Evolutionary conservation across 305 asterid species (phyloP), one percentile per base, ranked within the genome.

Genomic region (Plantago rigida): DNA sequence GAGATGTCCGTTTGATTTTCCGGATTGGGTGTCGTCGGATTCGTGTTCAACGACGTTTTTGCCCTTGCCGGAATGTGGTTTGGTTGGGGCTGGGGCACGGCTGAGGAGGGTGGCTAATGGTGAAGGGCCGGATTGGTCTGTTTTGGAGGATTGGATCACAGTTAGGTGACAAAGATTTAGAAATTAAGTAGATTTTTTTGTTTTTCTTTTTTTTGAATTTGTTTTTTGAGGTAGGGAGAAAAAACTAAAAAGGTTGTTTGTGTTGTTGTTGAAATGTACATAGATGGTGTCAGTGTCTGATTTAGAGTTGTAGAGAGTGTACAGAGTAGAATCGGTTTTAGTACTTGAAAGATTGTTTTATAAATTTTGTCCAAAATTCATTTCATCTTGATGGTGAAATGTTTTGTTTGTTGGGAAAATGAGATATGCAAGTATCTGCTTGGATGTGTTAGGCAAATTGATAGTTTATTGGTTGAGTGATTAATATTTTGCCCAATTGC

Each of bases 1-100:
- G 0, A 79, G 81, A 65, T 74, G 91, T 63, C 84, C 87, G 8
- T 79, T 85, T 15, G 94, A 87, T 74, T 85, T 81, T 44, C 77
- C 59, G n/a, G 87, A 79, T 14, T 85, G 87, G 85, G 77, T 47
- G 49, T 47, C 83, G 1, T 42, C 81, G 5, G 47, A 13, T 2
- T 13, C 80, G 10, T 48, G 59, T 69, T 74, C 86, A 68, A 74
- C 67, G 50, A 65, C 78, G 12, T 49, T 75, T 46, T 59, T 70
- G 50, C 70, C 84, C 75, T 79, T 82, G 58, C 66, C 78, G 31
- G 73, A 8, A 15, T 34, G 65, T 5, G 14, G 49, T 4, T 76
- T 3, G 59, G 74, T 62, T 11, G 56, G 61, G 17, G 17, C 19
- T 6, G 77, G 72, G 57, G 72, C 67, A 47, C 71, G 86, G 77